Evolutionary conservation across 768 basidiomycete species (phyloP).

Genomic region (Pisolithus marmoratus): DNA sequence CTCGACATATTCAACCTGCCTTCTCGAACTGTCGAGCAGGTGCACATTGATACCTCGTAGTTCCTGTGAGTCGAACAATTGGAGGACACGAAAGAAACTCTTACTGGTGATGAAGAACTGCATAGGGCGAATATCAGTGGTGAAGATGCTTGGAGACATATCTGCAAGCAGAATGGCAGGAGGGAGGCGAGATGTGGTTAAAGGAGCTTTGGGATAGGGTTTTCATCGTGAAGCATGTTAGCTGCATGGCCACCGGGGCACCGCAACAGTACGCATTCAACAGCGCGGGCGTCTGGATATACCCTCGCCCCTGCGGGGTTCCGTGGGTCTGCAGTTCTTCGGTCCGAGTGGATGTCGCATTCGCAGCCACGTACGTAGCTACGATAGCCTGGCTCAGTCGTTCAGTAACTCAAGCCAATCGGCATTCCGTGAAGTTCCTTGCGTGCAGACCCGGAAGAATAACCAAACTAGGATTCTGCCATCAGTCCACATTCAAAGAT

Average conservation of each 20-base stretch:
- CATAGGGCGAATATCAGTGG: neutral
- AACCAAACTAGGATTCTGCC: no score
- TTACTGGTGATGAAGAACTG: neutral
- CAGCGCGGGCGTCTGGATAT: neutral
- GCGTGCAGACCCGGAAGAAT: no score
- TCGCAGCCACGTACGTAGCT: no score
- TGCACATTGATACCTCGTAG: neutral
- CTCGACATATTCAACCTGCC: constrained; percentile 1
- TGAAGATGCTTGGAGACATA: neutral
- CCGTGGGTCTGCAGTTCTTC: neutral
- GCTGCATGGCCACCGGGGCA: neutral
- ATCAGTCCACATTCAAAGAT: no score
- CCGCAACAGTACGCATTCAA: neutral
- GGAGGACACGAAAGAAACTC: neutral
- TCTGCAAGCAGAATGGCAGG: neutral
- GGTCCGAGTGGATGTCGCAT: neutral
- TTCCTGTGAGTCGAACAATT: neutral
- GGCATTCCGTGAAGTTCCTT: no score
- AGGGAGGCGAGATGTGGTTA: neutral
- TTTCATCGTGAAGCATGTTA: constrained; percentile 1
- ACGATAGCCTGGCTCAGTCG: no score
- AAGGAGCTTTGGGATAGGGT: neutral
- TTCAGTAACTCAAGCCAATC: no score
- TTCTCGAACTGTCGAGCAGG: neutral
- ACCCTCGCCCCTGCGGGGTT: neutral